Evolutionary conservation across 2,329 filamentous ascomycete species (phyloP), one percentile per base, ranked within the genome.

Genomic region (Graphilbum ipis-grandicollis): DNA sequence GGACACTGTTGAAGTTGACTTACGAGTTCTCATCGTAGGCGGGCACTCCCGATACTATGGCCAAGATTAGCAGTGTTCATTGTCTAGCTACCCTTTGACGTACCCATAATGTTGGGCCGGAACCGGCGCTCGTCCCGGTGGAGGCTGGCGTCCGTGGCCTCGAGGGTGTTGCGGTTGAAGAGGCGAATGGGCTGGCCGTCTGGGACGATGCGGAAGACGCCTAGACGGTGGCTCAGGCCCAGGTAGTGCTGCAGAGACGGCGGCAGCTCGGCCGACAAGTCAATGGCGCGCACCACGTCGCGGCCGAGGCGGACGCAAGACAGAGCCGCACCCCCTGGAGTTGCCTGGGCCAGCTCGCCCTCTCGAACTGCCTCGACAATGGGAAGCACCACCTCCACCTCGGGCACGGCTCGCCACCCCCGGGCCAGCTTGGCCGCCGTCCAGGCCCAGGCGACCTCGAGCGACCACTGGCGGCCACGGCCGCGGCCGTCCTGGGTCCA

Each of bases 91-190:
- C 19, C 14, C 26, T 12, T n/a, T 28, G 14, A 44, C 58, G 52
- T 53, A 75, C 70, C 56, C 45, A 82, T 74, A 25, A 86, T 71
- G 47, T 86, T 85, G 28, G 79, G 68, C 19, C 79, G 67, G 54
- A 82, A 85, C 12, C 76, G 66, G 14, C 67, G 56, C 9, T 69
- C 67, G 39, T 77, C 71, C 21, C 63, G 56, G 21, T 62, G 59
- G 15, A 67, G 49, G 7, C 49, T 48, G 19, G 62, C 55, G 35
- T 64, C 63, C 44, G 63, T 65, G 2, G 73, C 65, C 34, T 67
- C 66, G 18, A 83, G 60, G 43, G 73, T 79, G 33, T 65, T 63
- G 15, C 83, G 52, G 45, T 71, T 81, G 36, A 82, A 55, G 31
- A 85, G 56, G 44, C 81, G 74, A 14, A 85, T 57, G 2, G 79